These are phyloP conservation scores for Thelonectria rubi DNA, from an alignment of 2,329 filamentous ascomycete genomes.

Conservation along the genomic window DNA sequence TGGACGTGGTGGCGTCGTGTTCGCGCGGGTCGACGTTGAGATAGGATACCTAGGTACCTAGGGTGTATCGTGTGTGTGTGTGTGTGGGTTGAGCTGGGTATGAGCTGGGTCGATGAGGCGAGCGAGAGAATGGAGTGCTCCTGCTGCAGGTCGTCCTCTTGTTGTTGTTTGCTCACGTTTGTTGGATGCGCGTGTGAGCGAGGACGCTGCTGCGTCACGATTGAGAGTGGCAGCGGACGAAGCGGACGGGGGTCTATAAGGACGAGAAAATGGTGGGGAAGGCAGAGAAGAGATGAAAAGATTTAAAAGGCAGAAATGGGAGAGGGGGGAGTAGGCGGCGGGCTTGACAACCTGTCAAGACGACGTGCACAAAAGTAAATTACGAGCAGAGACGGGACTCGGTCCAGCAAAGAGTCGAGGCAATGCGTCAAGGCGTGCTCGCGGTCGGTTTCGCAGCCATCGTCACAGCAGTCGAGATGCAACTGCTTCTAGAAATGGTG, in stretches of 20 bases:
- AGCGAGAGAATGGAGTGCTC: not conserved
- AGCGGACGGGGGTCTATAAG: constrained; percentile 19
- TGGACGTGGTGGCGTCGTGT: constrained; percentile 36
- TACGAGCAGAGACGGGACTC: constrained; percentile 7
- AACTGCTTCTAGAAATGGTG: constrained; percentile 24
- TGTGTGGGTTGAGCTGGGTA: not conserved
- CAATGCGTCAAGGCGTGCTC: constrained; percentile 1
- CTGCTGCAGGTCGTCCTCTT: no score
- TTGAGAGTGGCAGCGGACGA: constrained; percentile 31
- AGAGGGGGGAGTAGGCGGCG: constrained; percentile 9
- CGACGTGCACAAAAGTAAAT: constrained; percentile 5
- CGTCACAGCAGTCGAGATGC: not conserved
- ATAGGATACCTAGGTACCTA: constrained; percentile 23
- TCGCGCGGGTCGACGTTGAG: constrained; percentile 31
- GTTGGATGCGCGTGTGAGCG: constrained; percentile 14
- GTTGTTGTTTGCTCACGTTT: no score
- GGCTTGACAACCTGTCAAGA: no score
- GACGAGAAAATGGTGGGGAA: constrained; percentile 22
- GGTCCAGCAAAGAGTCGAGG: constrained; percentile 14
- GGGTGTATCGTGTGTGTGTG: constrained; percentile 17
- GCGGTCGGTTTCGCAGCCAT: not conserved
- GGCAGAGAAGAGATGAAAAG: constrained; percentile 18
- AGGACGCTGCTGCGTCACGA: constrained; percentile 36
- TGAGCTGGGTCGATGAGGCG: constrained; percentile 16
- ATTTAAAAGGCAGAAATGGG: not conserved